These are phyloP conservation scores for Dioscorea dumetorum DNA, from an alignment of 106 monocot species.

Conservation along the genomic window DNA sequence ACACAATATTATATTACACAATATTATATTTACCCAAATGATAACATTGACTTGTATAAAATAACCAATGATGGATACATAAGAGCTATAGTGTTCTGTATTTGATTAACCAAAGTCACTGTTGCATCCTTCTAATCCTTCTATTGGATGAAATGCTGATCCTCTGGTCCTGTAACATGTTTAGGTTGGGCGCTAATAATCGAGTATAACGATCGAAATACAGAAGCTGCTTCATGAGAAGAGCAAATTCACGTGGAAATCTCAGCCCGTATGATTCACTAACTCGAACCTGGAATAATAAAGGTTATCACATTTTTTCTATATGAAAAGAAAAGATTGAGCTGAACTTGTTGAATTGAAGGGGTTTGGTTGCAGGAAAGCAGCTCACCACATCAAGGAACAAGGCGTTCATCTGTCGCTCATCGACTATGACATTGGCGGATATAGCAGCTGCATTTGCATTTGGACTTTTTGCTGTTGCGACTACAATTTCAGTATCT, in stretches of 20 bases:
- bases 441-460: conserved; percentile 70
- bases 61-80: not conserved
- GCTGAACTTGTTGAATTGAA: too few species aligned
- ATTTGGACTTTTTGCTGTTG: conserved; percentile 57
- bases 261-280: conserved; percentile 88
- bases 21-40: not conserved
- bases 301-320: not conserved
- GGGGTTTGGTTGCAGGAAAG: too few species aligned
- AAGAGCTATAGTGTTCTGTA: too few species aligned
- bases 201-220: conserved; percentile 95
- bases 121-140: conserved; percentile 21
- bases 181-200: conserved; percentile 72
- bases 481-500: conserved; percentile 87
- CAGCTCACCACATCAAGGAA: conserved; percentile 79
- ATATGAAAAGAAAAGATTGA: not conserved
- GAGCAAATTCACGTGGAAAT: conserved; percentile 91
- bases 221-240: conserved; percentile 87
- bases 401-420: conserved; percentile 93
- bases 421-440: conserved; percentile 77
- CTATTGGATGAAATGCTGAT: conserved; percentile 53
- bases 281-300: conserved; percentile 56
- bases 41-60: too few species aligned
- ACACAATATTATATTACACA: not conserved
- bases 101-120: not conserved
- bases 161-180: conserved; percentile 91